Evolutionary conservation across 2,329 filamentous ascomycete species (phyloP).

Genomic region (Botrytis aclada): DNA sequence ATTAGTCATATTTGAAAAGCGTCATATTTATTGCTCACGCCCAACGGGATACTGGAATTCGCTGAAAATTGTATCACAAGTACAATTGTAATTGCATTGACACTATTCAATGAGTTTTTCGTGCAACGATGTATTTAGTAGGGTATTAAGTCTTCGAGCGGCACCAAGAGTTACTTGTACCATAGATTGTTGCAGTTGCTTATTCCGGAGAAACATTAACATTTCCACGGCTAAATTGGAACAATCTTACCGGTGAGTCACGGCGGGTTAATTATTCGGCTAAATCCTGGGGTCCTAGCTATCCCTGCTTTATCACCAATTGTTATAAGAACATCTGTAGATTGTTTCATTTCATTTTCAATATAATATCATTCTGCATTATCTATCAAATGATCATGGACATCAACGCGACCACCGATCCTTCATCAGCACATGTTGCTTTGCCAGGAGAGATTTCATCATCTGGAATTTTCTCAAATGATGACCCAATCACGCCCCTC

Average conservation of each 20-base stretch:
- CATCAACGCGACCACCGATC: neutral
- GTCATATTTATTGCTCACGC: neutral
- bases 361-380: neutral
- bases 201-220: neutral
- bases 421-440: neutral
- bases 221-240: neutral
- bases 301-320: neutral
- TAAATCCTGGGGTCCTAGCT: neutral
- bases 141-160: too few species aligned
- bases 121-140: neutral
- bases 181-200: neutral
- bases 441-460: neutral
- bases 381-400: neutral
- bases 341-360: neutral
- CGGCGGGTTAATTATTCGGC: neutral
- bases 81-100: neutral
- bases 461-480: neutral
- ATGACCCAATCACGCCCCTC: conserved; percentile 20
- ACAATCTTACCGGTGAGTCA: neutral
- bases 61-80: neutral
- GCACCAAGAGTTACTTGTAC: neutral
- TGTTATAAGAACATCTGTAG: neutral
- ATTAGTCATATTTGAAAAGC: neutral
- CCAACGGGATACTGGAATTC: neutral
- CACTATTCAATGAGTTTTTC: neutral